Base-by-base conservation (phyloP, 1,284 basidiomycete genomes). In the Coriolopsis trogii region DNA sequence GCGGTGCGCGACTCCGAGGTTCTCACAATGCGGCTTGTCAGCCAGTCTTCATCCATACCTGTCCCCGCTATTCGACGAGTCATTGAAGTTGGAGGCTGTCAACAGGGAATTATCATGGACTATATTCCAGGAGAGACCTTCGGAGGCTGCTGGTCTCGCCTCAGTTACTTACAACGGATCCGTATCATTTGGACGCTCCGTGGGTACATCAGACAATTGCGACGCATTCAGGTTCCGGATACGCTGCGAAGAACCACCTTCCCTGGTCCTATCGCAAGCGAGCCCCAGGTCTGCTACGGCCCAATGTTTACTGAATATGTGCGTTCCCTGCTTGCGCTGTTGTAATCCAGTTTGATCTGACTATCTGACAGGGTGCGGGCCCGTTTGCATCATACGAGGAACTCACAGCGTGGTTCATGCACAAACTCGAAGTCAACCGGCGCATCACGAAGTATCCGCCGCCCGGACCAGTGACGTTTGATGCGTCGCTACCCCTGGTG, bases 151-250 rank as follows among this genome's bases (percentile, higher is more conserved):
- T 70, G 68, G 69, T 38, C 53, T 3, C 40, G 41, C 13, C 53
- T 69, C 4, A 48, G 58, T 10, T 15, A 53, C n/a, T 65, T 60
- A 56, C 45, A 45, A 31, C 61, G 59, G 36, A 38, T 70, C 26
- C 37, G 58, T n/a, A 54, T 68, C 31, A 60, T 60, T 1, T 67
- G 63, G 53, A 68, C 64, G 1, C 41, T 70, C 10, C 65, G 67
- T 13, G 44, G 61, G 28, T 70, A 72, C 49, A 34, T 71, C 28
- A 51, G 55, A n/a, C 65, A 68, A 38, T 55, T 70, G 23, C 63
- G 53, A 23, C 30, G 41, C 30, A 31, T 43, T 10, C 18, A 9
- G 20, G 41, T 43, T 8, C 41, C 41, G 38, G n/a, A 41, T 36
- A 36, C 44, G 20, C 28, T 42, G 23, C 36, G 34, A 13, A 25